Base-by-base conservation (phyloP, 345 rosid species). In the Excoecaria cochinchinensis region DNA sequence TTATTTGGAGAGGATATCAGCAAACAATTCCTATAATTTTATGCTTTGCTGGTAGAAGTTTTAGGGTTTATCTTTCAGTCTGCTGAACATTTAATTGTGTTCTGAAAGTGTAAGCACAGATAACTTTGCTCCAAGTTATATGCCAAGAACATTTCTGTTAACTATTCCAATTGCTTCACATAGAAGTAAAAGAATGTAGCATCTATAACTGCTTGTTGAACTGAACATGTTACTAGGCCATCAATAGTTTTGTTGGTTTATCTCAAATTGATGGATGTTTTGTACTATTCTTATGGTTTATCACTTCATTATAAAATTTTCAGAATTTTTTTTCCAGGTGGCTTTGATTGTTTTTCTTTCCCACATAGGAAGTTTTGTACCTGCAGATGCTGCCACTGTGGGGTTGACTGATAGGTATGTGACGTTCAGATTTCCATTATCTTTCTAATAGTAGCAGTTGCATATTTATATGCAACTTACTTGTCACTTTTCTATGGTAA, bases 311-410 rank as follows among this genome's bases (percentile, higher is more conserved):
- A 12, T 40, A 42, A 53, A 59, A 22, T 70, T 15, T 58, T 5
- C 64, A 50, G 69, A 62, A 59, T 11, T 66, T 55, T 65, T 47
- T 74, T 79, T 38, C 19, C 86, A 95, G 99, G 97, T 95, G 77
- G 99, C 97, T 78, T 85, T 95, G 79, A 90, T 95, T 78, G 96
- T 95, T 81, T 95, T 92, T 82, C 92, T 93, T 69, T 89, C 98
- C 74, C 99, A 92, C 86, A 92, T 95, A 24, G 99, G 98, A 82
- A 92, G 99, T 88, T 95, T 92, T 83, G 97, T 92, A 82, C 98
- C 99, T 15, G 99, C 99, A 78, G 96, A 95, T 75, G 84, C 96
- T 72, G 99, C 99, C 65, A 90, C 91, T 55, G 84, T 93, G 78
- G 99, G 99, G 60, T 85, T 95, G 89, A 95, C 98, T 36, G 98